A percentile compares a stretch with the other conserved stretches of the same genome.
Conservation (phyloP, 495 filamentous ascomycete species). For the Eremomyces bilateralis region DNA sequence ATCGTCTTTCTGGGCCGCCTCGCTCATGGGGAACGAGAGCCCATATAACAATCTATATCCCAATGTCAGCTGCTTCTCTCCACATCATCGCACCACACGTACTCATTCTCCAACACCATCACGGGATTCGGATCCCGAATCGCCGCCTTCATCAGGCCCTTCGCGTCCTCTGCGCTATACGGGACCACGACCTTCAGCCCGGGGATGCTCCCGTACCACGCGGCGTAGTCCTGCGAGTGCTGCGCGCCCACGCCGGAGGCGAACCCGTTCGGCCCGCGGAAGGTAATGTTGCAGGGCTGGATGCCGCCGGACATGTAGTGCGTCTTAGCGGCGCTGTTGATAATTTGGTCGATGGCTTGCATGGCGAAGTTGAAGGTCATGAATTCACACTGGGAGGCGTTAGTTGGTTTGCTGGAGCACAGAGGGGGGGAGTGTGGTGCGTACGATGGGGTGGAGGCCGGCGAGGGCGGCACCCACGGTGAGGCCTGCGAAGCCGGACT, state of each 20-base stretch:
- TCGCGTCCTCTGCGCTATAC: constrained; percentile 93
- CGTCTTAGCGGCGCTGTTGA: constrained; percentile 97
- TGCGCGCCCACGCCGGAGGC: constrained; percentile 88
- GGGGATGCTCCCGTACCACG: constrained; percentile 96
- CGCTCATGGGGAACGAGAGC: constrained; percentile 83
- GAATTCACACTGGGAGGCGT: constrained; percentile 61
- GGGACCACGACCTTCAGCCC: constrained; percentile 91
- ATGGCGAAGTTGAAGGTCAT: constrained; percentile 99
- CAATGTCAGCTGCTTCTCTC: constrained; percentile 11
- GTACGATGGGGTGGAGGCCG: constrained; percentile 80
- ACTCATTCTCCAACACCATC: constrained; percentile 89
- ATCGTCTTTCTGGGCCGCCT: constrained; percentile 81
- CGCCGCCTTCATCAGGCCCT: constrained; percentile 90
- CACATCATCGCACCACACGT: constrained; percentile 11
- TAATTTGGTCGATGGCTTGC: constrained; percentile 98
- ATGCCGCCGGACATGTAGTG: constrained; percentile 99
- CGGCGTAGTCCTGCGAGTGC: constrained; percentile 95
- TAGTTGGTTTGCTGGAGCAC: neutral
- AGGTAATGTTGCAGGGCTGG: constrained; percentile 97
- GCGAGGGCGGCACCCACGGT: constrained; percentile 86
- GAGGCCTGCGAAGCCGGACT: constrained; percentile 82
- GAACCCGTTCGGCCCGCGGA: constrained; percentile 97
- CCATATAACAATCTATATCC: constrained; percentile 62
- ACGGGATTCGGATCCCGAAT: constrained; percentile 97
- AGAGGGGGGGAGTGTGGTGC: constrained; percentile 16